Evolutionary conservation across 306 rosid genomes (phyloP).

Genomic region (Alnus rubra): DNA sequence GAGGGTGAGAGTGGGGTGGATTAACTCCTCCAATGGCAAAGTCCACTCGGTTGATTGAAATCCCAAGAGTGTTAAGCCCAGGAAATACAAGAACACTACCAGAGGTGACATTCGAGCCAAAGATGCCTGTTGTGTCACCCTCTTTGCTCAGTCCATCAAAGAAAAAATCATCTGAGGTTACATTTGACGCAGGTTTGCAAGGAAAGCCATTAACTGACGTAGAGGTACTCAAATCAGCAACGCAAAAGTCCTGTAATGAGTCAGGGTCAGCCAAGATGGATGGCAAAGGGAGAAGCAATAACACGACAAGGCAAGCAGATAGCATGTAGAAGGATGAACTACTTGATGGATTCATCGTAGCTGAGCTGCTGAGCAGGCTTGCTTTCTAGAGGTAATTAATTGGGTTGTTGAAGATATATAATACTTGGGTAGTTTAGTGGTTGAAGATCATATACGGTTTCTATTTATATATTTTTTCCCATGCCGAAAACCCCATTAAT

Average conservation of each 20-base stretch:
- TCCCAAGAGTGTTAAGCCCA: no score
- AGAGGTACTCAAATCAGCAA: constrained; percentile 31
- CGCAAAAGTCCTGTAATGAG: constrained; percentile 48
- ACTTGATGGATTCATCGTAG: no score
- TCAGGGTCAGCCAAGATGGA: constrained; percentile 38
- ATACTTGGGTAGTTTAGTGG: no score
- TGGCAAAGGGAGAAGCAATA: background rate
- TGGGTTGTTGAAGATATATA: no score
- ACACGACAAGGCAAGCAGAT: constrained; percentile 18
- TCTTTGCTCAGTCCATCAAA: constrained; percentile 36
- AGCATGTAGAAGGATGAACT: background rate
- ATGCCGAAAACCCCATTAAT: no score
- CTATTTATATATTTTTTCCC: no score
- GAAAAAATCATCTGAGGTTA: constrained; percentile 44
- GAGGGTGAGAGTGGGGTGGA: no score
- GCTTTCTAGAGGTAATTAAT: no score
- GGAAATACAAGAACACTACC: constrained; percentile 30
- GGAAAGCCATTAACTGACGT: constrained; percentile 43
- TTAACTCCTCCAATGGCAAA: no score
- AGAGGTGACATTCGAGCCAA: constrained; percentile 9
- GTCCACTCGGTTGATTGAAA: no score
- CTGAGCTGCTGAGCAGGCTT: no score
- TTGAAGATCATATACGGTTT: no score
- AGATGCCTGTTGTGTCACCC: constrained; percentile 30
- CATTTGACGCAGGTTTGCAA: constrained; percentile 37